Conservation (phyloP, 108 stramenopile species). For the Pseudonitzschia pungens region DNA sequence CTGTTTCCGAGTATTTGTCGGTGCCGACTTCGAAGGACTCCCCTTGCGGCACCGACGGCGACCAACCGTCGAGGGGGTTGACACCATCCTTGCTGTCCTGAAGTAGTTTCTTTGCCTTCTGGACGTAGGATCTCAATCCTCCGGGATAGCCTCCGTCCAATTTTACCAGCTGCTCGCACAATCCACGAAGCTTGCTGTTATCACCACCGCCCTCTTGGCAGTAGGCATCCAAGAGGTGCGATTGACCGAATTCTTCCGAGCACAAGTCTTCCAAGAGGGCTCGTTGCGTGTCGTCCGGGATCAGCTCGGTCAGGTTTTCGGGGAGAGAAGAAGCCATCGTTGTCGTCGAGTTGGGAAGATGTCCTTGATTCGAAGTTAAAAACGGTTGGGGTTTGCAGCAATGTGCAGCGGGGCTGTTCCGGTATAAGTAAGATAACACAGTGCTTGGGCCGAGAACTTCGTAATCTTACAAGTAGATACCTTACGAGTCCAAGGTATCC, state of each 20-base stretch:
- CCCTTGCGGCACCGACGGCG: slow-evolving; percentile 84
- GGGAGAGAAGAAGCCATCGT: background rate
- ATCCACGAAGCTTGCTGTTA: slow-evolving; percentile 25
- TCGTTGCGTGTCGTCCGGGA: slow-evolving; percentile 17
- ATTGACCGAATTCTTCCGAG: slow-evolving; percentile 49
- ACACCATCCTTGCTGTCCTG: slow-evolving; percentile 69
- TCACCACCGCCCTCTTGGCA: slow-evolving; percentile 21
- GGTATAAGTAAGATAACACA: no score
- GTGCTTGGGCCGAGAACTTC: no score
- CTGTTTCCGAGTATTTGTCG: slow-evolving; percentile 52
- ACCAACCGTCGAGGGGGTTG: slow-evolving; percentile 96
- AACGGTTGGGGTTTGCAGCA: no score
- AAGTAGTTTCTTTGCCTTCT: slow-evolving; percentile 62
- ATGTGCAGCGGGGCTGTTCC: no score
- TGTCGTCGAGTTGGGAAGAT: background rate
- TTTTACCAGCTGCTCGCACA: slow-evolving; percentile 58
- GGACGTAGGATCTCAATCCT: slow-evolving; percentile 64
- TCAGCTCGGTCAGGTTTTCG: slow-evolving; percentile 5
- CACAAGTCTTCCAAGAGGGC: slow-evolving; percentile 45
- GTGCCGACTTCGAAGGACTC: slow-evolving; percentile 68
- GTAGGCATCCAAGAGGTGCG: slow-evolving; percentile 59
- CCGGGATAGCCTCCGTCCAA: slow-evolving; percentile 63
- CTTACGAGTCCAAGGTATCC: no score
- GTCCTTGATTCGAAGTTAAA: no score
- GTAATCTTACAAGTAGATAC: no score